A percentile compares a stretch with the other conserved stretches of the same genome.
phyloP scores from a whole-genome alignment of 306 rosid species.

The Parietaria judaica region DNA sequence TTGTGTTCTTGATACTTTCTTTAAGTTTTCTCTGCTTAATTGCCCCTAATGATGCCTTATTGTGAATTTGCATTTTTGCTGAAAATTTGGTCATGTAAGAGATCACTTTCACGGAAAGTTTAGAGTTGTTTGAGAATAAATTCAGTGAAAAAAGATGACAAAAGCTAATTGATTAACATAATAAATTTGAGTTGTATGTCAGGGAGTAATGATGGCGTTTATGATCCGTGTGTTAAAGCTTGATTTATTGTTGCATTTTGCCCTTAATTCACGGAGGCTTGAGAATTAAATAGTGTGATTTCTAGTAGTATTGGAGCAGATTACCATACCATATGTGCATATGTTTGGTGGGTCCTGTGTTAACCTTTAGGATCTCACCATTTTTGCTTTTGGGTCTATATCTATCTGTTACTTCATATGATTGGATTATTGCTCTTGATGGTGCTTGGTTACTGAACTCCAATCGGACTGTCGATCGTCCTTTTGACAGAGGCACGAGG shows the following conservation, averaged over 20 bases:
- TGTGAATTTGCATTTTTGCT: too few relatives aligned
- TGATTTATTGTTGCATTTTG: background rate
- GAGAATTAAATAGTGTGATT: constrained; percentile 1
- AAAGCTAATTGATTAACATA: too few relatives aligned
- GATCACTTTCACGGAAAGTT: background rate
- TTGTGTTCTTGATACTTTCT: constrained; percentile 2
- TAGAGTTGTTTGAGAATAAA: background rate
- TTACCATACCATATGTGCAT: background rate
- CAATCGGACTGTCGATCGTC: constrained; percentile 10
- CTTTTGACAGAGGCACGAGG: constrained; percentile 60
- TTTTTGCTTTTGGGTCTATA: background rate
- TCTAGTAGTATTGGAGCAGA: too few relatives aligned
- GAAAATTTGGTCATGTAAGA: background rate
- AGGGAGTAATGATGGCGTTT: background rate
- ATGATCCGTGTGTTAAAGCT: background rate
- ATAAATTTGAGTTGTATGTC: too few relatives aligned
- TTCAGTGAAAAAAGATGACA: background rate
- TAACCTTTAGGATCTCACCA: background rate
- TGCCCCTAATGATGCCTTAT: background rate
- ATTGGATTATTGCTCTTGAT: background rate
- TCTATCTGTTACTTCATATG: background rate
- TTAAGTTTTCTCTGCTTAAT: background rate
- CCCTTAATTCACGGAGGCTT: background rate
- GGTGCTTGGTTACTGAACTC: constrained; percentile 2
- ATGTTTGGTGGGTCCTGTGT: constrained; percentile 13